Evolutionary conservation across 2,329 filamentous ascomycete genomes (phyloP).

Genomic region (Fusarium globosum): DNA sequence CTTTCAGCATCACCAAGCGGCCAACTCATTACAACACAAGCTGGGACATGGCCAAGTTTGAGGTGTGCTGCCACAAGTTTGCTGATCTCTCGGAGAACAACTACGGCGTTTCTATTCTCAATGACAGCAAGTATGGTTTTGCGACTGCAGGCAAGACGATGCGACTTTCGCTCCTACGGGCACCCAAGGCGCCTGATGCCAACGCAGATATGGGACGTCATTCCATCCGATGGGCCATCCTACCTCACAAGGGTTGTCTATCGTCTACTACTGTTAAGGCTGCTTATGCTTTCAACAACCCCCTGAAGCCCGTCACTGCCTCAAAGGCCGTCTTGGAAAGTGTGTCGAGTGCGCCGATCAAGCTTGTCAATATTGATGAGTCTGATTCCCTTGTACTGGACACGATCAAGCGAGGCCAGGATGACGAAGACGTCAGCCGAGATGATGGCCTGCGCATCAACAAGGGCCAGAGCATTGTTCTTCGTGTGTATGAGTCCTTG

Average conservation of each 20-base stretch:
- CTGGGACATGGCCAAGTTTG: constrained; percentile 98
- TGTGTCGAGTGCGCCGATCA: constrained; percentile 63
- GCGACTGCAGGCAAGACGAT: constrained; percentile 89
- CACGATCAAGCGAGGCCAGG: constrained; percentile 91
- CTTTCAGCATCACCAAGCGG: constrained; percentile 87
- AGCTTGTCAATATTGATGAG: constrained; percentile 68
- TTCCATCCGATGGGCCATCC: constrained; percentile 87
- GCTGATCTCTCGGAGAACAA: constrained; percentile 89
- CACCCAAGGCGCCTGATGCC: constrained; percentile 91
- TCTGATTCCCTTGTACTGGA: constrained; percentile 80
- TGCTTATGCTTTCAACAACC: constrained; percentile 91
- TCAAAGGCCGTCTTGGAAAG: constrained; percentile 44
- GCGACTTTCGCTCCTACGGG: constrained; percentile 86
- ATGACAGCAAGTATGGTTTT: constrained; percentile 97
- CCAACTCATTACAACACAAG: constrained; percentile 98
- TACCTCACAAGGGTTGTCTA: constrained; percentile 82
- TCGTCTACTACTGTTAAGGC: constrained; percentile 80
- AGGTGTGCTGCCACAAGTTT: constrained; percentile 96
- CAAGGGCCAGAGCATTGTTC: constrained; percentile 80
- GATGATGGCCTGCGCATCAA: constrained; percentile 71
- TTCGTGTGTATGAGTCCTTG: constrained; percentile 88
- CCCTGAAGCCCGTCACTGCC: constrained; percentile 61
- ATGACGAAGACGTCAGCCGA: constrained; percentile 78
- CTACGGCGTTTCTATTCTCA: constrained; percentile 92
- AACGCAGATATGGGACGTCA: constrained; percentile 95